A percentile compares a stretch with the other conserved stretches of the same genome.
Evolutionary conservation across 768 basidiomycete species (phyloP).

Genomic region (Naganishia randhawae): DNA sequence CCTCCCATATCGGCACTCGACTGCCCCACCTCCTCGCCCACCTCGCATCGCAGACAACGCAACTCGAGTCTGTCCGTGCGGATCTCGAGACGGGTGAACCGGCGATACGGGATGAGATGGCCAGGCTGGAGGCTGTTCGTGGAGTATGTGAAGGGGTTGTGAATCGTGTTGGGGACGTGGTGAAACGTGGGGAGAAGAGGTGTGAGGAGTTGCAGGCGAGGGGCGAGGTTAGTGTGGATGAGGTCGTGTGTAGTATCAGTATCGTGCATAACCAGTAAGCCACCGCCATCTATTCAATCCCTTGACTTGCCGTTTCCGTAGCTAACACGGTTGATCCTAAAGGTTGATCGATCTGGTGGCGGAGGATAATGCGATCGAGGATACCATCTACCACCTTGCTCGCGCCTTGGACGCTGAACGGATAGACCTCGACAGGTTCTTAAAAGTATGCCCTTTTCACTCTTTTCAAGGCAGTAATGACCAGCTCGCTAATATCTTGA

Average conservation of each 20-base stretch:
- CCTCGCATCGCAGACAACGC: conserved; percentile 56
- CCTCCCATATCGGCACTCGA: conserved; percentile 69
- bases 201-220: conserved; percentile 72
- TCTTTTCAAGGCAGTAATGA: background rate
- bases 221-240: conserved; percentile 91
- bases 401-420: conserved; percentile 75
- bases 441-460: conserved; percentile 60
- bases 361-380: conserved; percentile 98
- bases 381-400: conserved; percentile 94
- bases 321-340: too few relatives aligned
- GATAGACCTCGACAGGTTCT: conserved; percentile 89
- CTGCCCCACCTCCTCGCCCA: conserved; percentile 62
- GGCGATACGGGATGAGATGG: conserved; percentile 95
- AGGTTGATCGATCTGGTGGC: conserved; percentile 95
- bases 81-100: conserved; percentile 87
- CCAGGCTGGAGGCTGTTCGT: conserved; percentile 81
- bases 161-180: conserved; percentile 61
- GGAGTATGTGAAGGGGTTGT: conserved; percentile 82
- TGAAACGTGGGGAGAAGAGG: conserved; percentile 67
- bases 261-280: conserved; percentile 96
- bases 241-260: conserved; percentile 88
- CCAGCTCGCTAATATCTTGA: background rate
- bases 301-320: background rate
- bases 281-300: background rate
- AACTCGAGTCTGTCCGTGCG: conserved; percentile 69